Evolutionary conservation across 1,284 basidiomycete species (phyloP).

Genomic region (Ceratobasidium sp.): DNA sequence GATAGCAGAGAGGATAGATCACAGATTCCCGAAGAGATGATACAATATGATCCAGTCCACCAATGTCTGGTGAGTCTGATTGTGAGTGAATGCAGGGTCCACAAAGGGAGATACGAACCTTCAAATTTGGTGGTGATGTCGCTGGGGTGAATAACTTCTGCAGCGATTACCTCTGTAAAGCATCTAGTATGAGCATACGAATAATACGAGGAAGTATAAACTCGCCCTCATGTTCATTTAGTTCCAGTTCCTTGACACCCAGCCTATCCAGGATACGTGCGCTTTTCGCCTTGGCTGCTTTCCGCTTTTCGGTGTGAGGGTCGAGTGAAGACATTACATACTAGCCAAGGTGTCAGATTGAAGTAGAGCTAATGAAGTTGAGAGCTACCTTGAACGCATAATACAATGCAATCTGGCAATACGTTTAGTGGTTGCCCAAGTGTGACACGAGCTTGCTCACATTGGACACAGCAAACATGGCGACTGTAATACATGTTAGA

Average conservation of each 20-base stretch:
- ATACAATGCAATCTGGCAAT: constrained; percentile 57
- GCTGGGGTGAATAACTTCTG: constrained; percentile 85
- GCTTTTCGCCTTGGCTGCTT: constrained; percentile 64
- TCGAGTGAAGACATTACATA: constrained; percentile 51
- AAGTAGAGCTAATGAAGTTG: not conserved
- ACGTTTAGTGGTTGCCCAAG: constrained; percentile 4
- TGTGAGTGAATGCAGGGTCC: constrained; percentile 4
- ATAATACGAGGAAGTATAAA: not conserved
- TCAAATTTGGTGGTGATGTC: constrained; percentile 77
- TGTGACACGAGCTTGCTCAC: constrained; percentile 52
- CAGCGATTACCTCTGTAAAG: constrained; percentile 74
- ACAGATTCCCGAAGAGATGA: constrained; percentile 92
- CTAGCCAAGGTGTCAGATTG: constrained; percentile 44
- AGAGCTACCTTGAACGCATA: constrained; percentile 53
- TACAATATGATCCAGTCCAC: constrained; percentile 95
- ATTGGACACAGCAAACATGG: constrained; percentile 68
- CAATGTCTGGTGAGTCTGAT: constrained; percentile 68
- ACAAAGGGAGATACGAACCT: constrained; percentile 55
- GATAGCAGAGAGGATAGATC: constrained; percentile 94
- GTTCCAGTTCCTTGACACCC: constrained; percentile 72
- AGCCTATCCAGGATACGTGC: constrained; percentile 73
- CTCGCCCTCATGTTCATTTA: constrained; percentile 84
- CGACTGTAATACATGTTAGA: constrained; percentile 53
- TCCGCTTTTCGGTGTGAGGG: constrained; percentile 46
- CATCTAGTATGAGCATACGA: constrained; percentile 13